A percentile compares a stretch with the other conserved stretches of the same genome.
These are phyloP conservation scores for Cercospora zeae-maydis DNA, from an alignment of 2,329 filamentous ascomycete genomes.

Conservation along the genomic window DNA sequence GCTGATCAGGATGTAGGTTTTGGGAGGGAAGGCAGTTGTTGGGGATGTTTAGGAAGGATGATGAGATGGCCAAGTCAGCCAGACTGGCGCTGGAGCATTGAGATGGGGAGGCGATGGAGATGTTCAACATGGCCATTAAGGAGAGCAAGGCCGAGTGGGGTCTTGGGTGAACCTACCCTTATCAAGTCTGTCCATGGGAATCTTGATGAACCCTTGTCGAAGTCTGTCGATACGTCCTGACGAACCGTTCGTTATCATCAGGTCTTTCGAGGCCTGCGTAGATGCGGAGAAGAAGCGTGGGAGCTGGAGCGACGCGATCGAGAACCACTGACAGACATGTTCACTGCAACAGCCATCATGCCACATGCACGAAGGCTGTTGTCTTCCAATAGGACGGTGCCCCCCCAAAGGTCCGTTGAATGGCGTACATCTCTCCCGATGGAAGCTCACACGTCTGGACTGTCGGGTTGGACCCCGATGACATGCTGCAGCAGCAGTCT, in stretches of 20 bases:
- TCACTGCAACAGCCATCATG: background rate
- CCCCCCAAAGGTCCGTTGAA: background rate
- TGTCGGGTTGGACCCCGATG: background rate
- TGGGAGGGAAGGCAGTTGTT: slow-evolving; percentile 34
- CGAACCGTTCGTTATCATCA: no score
- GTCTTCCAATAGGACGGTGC: background rate
- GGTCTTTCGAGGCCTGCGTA: no score
- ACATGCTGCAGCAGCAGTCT: background rate
- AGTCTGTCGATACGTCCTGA: no score
- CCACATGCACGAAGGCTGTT: background rate
- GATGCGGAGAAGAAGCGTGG: background rate
- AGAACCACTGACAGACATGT: background rate
- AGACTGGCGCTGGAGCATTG: slow-evolving; percentile 25
- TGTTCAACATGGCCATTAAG: no score
- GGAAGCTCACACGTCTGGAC: background rate
- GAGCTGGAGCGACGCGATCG: background rate
- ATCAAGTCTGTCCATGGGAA: background rate
- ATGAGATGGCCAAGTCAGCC: slow-evolving; percentile 30
- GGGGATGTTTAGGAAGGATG: slow-evolving; percentile 29
- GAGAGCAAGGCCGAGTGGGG: background rate
- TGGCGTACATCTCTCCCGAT: background rate
- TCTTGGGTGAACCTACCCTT: background rate
- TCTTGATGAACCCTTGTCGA: no score
- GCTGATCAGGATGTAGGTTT: slow-evolving; percentile 9
- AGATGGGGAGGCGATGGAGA: background rate